phyloP scores from a whole-genome alignment of 78 protist genomes.

The Kipferlia bialata region DNA sequence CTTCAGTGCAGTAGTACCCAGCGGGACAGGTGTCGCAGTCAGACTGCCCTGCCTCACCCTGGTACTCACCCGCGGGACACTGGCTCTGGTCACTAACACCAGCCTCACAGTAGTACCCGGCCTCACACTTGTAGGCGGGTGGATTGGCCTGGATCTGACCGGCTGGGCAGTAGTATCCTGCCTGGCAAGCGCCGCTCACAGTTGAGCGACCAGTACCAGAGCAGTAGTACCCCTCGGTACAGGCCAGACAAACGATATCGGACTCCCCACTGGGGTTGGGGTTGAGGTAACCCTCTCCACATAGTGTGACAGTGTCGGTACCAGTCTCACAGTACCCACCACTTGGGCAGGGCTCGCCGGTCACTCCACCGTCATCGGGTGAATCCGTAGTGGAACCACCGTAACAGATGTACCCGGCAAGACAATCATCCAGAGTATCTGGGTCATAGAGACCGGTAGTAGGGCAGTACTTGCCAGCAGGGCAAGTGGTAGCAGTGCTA shows the following conservation, averaged over 20 bases:
- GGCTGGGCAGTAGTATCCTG: neutral
- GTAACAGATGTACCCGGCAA: slow-evolving; percentile 31
- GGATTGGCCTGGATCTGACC: too few species aligned
- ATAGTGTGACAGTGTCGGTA: too few species aligned
- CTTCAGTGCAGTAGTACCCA: slow-evolving; percentile 17
- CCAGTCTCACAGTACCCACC: slow-evolving; percentile 1
- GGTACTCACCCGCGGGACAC: neutral
- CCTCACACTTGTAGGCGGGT: neutral
- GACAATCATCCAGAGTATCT: neutral
- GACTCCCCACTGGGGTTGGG: too few species aligned
- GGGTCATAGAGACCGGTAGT: neutral
- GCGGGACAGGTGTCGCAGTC: slow-evolving; percentile 6
- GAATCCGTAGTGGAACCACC: neutral
- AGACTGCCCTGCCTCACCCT: neutral
- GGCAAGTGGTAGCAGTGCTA: slow-evolving; percentile 2
- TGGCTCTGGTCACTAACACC: neutral
- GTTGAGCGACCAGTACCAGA: neutral
- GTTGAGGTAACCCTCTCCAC: too few species aligned
- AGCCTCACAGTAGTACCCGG: neutral
- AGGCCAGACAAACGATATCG: too few species aligned
- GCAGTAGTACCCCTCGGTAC: too few species aligned
- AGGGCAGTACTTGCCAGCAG: slow-evolving; percentile 11
- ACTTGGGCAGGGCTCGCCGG: slow-evolving; percentile 16
- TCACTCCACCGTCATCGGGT: neutral
- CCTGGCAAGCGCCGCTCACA: neutral